Conservation (phyloP, 116 monocot genomes). For the Cymodocea nodosa region DNA sequence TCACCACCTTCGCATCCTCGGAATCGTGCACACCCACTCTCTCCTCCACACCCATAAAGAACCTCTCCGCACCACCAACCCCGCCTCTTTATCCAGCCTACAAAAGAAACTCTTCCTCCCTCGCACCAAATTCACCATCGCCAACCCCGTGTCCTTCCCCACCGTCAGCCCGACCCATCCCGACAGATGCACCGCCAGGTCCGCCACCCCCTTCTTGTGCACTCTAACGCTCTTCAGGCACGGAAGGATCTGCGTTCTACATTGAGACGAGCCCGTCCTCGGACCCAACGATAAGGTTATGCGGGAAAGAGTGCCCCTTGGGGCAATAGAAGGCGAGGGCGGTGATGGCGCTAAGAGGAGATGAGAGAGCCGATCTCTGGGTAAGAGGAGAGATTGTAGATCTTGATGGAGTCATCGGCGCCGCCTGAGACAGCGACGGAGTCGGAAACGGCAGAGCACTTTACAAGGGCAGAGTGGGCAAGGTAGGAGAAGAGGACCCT, state of each 20-base stretch:
- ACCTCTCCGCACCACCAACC: conserved; percentile 32
- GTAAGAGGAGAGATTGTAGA: conserved; percentile 69
- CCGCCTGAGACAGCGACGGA: conserved; percentile 76
- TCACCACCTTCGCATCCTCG: conserved; percentile 69
- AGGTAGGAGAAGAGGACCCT: conserved; percentile 75
- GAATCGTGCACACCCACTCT: conserved; percentile 51
- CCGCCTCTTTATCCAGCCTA: conserved; percentile 53
- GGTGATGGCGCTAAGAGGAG: conserved; percentile 34
- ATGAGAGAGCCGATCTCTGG: conserved; percentile 61
- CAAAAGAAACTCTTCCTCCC: conserved; percentile 68
- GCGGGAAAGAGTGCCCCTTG: conserved; percentile 42
- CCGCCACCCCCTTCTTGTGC: conserved; percentile 23
- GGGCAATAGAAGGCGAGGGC: conserved; percentile 53
- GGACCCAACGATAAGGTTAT: conserved; percentile 64
- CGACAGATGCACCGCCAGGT: conserved; percentile 54
- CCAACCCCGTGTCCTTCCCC: conserved; percentile 47
- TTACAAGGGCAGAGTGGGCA: conserved; percentile 68
- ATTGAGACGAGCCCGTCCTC: conserved; percentile 60
- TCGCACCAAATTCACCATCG: conserved; percentile 69
- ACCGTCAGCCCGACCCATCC: conserved; percentile 59
- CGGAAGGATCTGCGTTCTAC: conserved; percentile 81
- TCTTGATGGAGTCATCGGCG: conserved; percentile 68
- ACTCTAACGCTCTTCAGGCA: conserved; percentile 40
- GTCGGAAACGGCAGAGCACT: conserved; percentile 53
- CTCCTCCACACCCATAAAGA: conserved; percentile 54